A percentile compares a stretch with the other conserved stretches of the same genome.
phyloP scores from a whole-genome alignment of 345 rosid genomes.

The Litchi chinensis region DNA sequence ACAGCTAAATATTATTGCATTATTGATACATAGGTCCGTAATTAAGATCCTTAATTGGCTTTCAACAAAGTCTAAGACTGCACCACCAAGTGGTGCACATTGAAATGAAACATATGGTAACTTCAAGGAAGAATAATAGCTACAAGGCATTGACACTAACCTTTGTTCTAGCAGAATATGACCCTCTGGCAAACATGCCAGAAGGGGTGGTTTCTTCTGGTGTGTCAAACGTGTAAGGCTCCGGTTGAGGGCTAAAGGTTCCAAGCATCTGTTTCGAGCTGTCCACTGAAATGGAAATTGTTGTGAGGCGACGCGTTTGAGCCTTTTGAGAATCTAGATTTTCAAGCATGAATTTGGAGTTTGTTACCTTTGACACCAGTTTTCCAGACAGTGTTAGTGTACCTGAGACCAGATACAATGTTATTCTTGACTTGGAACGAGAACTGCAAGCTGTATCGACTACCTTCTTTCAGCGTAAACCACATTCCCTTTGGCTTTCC shows the following conservation, averaged over 20 bases:
- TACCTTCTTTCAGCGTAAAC: slow-evolving; percentile 81
- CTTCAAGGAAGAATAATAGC: not conserved
- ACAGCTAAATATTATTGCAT: no score
- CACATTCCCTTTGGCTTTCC: slow-evolving; percentile 65
- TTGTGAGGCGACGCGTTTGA: slow-evolving; percentile 3
- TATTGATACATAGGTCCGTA: no score
- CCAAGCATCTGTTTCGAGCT: slow-evolving; percentile 77
- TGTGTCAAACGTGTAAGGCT: slow-evolving; percentile 64
- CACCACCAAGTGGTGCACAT: no score
- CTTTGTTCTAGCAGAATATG: slow-evolving; percentile 76
- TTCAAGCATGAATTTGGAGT: not conserved
- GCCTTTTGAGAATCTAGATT: not conserved
- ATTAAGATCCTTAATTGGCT: no score
- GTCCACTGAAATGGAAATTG: slow-evolving; percentile 48
- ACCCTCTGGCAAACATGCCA: slow-evolving; percentile 74
- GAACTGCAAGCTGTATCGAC: slow-evolving; percentile 62
- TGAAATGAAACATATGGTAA: no score
- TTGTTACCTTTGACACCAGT: slow-evolving; percentile 65
- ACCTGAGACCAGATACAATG: slow-evolving; percentile 83
- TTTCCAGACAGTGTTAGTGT: slow-evolving; percentile 80
- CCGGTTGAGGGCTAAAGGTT: slow-evolving; percentile 75
- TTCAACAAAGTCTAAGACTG: no score
- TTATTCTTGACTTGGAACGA: slow-evolving; percentile 69
- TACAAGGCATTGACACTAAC: slow-evolving; percentile 23
- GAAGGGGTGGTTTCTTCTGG: slow-evolving; percentile 78